These are phyloP conservation scores for Clavispora santaluciae DNA, from an alignment of 805 yeast species.

Conservation along the genomic window DNA sequence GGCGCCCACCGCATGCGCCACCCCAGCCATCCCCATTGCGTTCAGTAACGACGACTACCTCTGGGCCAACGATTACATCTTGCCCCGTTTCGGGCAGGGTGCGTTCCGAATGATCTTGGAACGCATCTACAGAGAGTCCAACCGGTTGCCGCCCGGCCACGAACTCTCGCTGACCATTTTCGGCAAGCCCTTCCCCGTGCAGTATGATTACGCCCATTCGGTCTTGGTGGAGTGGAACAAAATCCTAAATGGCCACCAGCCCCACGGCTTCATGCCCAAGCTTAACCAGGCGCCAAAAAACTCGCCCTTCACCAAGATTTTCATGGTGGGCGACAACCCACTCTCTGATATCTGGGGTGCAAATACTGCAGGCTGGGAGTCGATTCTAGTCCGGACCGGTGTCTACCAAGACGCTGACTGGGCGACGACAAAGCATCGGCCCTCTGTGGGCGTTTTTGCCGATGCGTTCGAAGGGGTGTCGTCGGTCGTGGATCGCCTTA, in stretches of 20 bases:
- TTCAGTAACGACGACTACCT: conserved; percentile 80
- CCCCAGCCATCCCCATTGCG: conserved; percentile 64
- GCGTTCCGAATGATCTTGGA: conserved; percentile 67
- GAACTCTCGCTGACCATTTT: conserved; percentile 51
- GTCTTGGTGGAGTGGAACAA: conserved; percentile 55
- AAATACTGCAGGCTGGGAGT: conserved; percentile 80
- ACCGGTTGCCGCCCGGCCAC: conserved; percentile 34
- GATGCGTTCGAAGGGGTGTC: conserved; percentile 45
- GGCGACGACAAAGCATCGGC: conserved; percentile 33
- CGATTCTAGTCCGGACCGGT: conserved; percentile 81
- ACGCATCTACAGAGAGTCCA: conserved; percentile 50
- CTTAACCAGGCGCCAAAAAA: conserved; percentile 35
- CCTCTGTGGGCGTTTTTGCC: conserved; percentile 46
- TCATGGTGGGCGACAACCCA: conserved; percentile 97
- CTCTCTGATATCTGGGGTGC: conserved; percentile 92
- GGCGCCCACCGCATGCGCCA: conserved; percentile 10
- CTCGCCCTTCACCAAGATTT: conserved; percentile 52
- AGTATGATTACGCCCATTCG: conserved; percentile 80
- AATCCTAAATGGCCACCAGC: conserved; percentile 24
- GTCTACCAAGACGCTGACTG: conserved; percentile 67
- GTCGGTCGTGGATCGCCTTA: conserved; percentile 19
- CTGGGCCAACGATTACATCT: conserved; percentile 79
- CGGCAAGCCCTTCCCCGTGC: conserved; percentile 78
- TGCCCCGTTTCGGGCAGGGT: conserved; percentile 90
- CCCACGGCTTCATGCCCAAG: conserved; percentile 30